A percentile compares a stretch with the other conserved stretches of the same genome.
Evolutionary conservation across 176 grass and related monocot genomes (phyloP).

Genomic region (Triticum monococcum): DNA sequence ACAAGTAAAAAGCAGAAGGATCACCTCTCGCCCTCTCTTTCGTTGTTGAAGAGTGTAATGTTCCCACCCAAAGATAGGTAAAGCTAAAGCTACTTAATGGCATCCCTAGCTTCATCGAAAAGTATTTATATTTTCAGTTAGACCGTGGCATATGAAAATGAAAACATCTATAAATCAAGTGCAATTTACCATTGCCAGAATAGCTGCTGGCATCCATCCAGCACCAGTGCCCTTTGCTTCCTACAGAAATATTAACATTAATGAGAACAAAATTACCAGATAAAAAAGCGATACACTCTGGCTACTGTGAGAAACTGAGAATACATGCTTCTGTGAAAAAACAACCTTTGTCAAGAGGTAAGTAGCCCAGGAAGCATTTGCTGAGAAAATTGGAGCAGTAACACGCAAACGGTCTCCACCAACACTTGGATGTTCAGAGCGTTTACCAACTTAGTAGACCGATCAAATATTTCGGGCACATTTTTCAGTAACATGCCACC

Average conservation of each 20-base stretch:
- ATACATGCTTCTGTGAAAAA: conserved; percentile 3
- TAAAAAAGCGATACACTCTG: background rate
- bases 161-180: background rate
- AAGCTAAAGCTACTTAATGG: conserved; percentile 8
- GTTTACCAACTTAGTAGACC: background rate
- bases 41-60: background rate
- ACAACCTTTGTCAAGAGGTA: conserved; percentile 92
- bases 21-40: too few relatives aligned
- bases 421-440: conserved; percentile 90
- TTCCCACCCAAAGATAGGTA: background rate
- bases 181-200: conserved; percentile 77
- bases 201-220: conserved; percentile 81
- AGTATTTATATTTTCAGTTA: conserved; percentile 18
- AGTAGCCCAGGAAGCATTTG: conserved; percentile 87
- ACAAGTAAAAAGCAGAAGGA: too few relatives aligned
- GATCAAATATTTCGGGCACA: too few relatives aligned
- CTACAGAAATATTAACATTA: conserved; percentile 34
- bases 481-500: conserved; percentile 53
- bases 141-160: background rate
- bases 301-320: background rate
- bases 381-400: conserved; percentile 97
- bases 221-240: conserved; percentile 97
- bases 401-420: conserved; percentile 97
- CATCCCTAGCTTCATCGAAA: background rate
- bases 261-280: background rate